These are phyloP conservation scores for Tolypocladium album DNA, from an alignment of 2,329 filamentous ascomycete genomes.

Conservation along the genomic window DNA sequence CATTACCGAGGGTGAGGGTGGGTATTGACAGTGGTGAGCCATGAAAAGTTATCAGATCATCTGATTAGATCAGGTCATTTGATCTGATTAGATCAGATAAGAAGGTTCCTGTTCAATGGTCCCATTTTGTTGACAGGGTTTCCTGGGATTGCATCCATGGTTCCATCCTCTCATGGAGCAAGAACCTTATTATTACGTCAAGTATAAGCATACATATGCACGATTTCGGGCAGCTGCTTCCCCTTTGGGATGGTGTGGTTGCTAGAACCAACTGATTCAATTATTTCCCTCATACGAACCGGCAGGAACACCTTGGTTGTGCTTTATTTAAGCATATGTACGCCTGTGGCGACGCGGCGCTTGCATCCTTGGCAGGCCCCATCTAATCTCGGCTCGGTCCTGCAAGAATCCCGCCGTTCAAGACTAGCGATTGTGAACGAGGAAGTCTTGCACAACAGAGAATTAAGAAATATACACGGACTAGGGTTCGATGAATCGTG, in stretches of 20 bases:
- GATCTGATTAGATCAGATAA: conserved; percentile 1
- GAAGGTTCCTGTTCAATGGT: not conserved
- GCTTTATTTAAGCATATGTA: not conserved
- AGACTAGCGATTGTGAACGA: not conserved
- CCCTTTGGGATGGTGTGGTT: not conserved
- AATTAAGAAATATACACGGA: not conserved
- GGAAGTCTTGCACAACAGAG: too few species aligned
- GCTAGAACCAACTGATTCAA: not conserved
- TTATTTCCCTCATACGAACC: not conserved
- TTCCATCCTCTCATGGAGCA: not conserved
- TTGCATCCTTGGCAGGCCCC: not conserved
- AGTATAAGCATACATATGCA: not conserved
- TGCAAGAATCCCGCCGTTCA: not conserved
- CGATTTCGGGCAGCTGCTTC: too few species aligned
- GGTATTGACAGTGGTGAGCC: not conserved
- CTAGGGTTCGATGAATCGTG: not conserved
- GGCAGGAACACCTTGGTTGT: not conserved
- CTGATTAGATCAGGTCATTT: conserved; percentile 2
- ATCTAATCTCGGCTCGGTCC: not conserved
- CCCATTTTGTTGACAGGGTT: not conserved
- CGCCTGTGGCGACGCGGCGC: not conserved
- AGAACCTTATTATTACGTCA: not conserved
- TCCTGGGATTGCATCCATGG: not conserved
- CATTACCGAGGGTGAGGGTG: not conserved
- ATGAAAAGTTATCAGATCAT: conserved; percentile 2